Base-by-base conservation (phyloP, 768 basidiomycete species). In the Chalciporus chontae region DNA sequence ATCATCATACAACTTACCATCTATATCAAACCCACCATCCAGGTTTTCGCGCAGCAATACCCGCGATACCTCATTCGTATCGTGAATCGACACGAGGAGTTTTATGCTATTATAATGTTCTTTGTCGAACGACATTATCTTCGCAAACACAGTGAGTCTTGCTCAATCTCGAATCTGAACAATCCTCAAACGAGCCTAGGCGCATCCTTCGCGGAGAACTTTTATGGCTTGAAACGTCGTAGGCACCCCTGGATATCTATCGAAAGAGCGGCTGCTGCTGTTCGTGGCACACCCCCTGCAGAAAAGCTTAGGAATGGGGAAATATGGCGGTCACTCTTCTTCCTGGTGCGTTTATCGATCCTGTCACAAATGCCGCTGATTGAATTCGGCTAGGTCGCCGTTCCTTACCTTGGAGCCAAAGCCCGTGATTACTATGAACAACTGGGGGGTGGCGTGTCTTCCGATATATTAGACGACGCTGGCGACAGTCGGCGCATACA, bases 21-120 rank as follows among this genome's bases (percentile, higher is more conserved):
- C 19, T 42, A 31, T 51, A 43, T 45, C 40, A 50, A 40, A 17
- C 40, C 40, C 36, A 32, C 40, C n/a, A 23, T 48, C 2, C 32
- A 96, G 94, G 88, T 95, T 50, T 90, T 98, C 60, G 93, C 96
- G 3, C 94, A 97, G 73, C 77, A 85, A 48, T 88, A 97, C 65
- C 96, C 96, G 6, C 81, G 96, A 47, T 94, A 97, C 68, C 78
- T 98, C 26, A 71, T 99, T 38, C 84, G 85, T 15, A 76, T 98
- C 46, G 90, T 96, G 14, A 97, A 98, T 67, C 75, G 83, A 27
- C 96, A 99, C 73, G 96, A 99, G 67, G 94, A 97, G 66, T 91
- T 96, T 68, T 98, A 96, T 60, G 90, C 94, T 1, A 56, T 79
- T 13, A 75, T 95, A 54, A 90, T 98, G 85, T 71, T 94, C 47